Evolutionary conservation across 768 basidiomycete species (phyloP), one percentile per base, ranked within the genome.

Genomic region (Chalciporus chontae): DNA sequence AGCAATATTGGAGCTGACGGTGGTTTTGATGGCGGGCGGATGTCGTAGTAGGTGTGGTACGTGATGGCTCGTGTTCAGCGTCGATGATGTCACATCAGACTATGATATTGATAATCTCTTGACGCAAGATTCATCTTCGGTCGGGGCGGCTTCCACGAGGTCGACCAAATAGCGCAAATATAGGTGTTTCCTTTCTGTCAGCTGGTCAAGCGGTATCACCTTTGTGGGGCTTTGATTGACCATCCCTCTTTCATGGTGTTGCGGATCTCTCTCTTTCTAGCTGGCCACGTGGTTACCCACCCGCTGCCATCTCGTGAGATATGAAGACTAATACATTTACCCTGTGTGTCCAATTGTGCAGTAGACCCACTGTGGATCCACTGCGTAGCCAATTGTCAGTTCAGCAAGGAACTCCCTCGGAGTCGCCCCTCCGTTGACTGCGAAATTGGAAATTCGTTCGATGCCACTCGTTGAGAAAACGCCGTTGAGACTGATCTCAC

Each of bases 1-100:
- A 63, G 67, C 19, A 73, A 78, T 53, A 81, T 83, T 31, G 68
- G 69, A 55, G 75, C 68, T 14, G 64, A 66, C 21, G 71, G 68
- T 4, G 66, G 69, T 21, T 71, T 66, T 45, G 58, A 65, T 36
- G 70, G 71, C 17, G 57, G 70, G 2, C 53, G 57, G 29, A 56
- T 63, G 62, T 66, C 52, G 51, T 69, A 61, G 71, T 48, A 23
- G 52, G 47, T 38, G 44, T n/a, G 38, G 49, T 55, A 17, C 47
- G 36, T 49, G 31, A 40, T 48, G 40, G 43, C 13, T 48, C 21
- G 44, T 49, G 36, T 41, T 5, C 32, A 41, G 10, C 19, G 31
- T 52, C 10, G 38, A 53, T 31, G 42, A 49, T 42, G 37, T 44
- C 31, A 48, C 51, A 47, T 50, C 42, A 13, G 36, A 44, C 46